Evolutionary conservation across 495 filamentous ascomycete genomes (phyloP).

Genomic region (Annulohypoxylon moriforme): DNA sequence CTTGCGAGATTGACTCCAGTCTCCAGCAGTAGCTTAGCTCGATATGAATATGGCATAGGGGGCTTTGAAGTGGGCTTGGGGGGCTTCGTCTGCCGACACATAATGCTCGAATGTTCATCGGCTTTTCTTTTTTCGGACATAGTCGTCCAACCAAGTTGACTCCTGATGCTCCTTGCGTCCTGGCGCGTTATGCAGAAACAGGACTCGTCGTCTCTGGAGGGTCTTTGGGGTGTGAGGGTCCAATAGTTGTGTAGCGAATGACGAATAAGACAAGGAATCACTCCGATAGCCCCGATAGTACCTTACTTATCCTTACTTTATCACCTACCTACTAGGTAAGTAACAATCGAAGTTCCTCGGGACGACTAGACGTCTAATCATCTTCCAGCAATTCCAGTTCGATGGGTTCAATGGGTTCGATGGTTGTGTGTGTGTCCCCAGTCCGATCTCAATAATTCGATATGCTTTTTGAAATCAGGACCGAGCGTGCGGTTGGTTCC

Average conservation of each 20-base stretch:
- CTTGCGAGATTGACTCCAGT: not conserved
- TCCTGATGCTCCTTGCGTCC: constrained; percentile 44
- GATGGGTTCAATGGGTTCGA: too few relatives aligned
- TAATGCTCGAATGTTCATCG: constrained; percentile 10
- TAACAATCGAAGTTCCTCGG: constrained; percentile 17
- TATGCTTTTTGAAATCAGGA: constrained; percentile 22
- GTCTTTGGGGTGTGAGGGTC: constrained; percentile 14
- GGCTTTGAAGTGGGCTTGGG: not conserved
- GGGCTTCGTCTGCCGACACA: constrained; percentile 4
- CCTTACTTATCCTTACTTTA: constrained; percentile 24
- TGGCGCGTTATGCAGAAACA: constrained; percentile 34
- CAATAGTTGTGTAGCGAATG: constrained; percentile 17
- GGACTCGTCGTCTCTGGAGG: constrained; percentile 11
- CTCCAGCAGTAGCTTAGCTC: not conserved
- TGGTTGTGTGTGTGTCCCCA: not conserved
- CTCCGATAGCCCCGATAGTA: constrained; percentile 23
- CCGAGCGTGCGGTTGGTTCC: constrained; percentile 19
- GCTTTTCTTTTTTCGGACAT: constrained; percentile 28
- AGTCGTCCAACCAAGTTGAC: constrained; percentile 13
- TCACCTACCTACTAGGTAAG: constrained; percentile 12
- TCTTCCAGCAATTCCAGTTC: constrained; percentile 3
- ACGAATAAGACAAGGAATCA: constrained; percentile 27
- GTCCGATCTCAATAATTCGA: constrained; percentile 21
- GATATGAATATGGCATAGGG: not conserved
- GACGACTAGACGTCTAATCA: not conserved